These are phyloP conservation scores for Tinospora cordifolia DNA, from an alignment of 164 flowering plant genomes.

Conservation along the genomic window DNA sequence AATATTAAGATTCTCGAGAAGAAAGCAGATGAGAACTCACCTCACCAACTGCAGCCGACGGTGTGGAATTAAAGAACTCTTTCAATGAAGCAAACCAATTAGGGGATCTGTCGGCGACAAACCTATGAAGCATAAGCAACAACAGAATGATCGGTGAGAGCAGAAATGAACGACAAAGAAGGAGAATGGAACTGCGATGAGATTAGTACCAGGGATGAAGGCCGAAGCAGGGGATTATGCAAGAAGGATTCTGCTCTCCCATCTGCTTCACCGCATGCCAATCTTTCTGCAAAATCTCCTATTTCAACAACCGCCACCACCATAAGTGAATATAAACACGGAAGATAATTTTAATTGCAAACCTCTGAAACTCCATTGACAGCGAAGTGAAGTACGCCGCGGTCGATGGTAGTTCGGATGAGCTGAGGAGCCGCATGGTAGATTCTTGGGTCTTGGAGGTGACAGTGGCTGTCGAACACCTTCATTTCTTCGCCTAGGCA, in stretches of 20 bases:
- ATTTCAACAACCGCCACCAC: not conserved
- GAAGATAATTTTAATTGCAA: not conserved
- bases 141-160: not conserved
- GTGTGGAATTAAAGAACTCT: slow-evolving; percentile 47
- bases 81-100: slow-evolving; percentile 58
- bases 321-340: not conserved
- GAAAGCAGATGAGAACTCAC: too few species aligned
- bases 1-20: too few species aligned
- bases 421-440: slow-evolving; percentile 42
- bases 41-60: slow-evolving; percentile 90
- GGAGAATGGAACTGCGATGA: not conserved
- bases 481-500: slow-evolving; percentile 24
- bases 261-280: slow-evolving; percentile 79
- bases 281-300: slow-evolving; percentile 37
- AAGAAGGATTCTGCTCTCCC: slow-evolving; percentile 50
- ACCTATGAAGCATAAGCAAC: slow-evolving; percentile 31
- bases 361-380: slow-evolving; percentile 86
- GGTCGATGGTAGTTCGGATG: slow-evolving; percentile 38
- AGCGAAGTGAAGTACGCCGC: slow-evolving; percentile 64
- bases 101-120: slow-evolving; percentile 55
- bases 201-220: slow-evolving; percentile 80
- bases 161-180: not conserved
- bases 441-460: slow-evolving; percentile 83
- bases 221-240: slow-evolving; percentile 73
- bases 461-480: slow-evolving; percentile 88